Percentiles rank a stretch among this genome's conserved stretches.
phyloP scores from a whole-genome alignment of 345 rosid species.

The Gossypium australe region DNA sequence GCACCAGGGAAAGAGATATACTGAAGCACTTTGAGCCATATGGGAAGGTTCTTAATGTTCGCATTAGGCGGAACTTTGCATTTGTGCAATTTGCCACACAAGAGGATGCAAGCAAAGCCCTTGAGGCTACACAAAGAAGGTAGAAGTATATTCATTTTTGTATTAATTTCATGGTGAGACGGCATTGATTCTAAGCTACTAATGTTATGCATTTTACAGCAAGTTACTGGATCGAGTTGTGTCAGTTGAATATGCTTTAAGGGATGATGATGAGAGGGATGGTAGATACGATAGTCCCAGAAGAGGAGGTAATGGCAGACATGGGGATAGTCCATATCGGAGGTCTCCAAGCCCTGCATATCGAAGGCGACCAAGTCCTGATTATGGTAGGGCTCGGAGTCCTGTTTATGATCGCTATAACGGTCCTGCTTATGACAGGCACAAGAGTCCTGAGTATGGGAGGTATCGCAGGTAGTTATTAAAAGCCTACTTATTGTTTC shows the following conservation, averaged over 20 bases:
- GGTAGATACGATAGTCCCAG: conserved; percentile 59
- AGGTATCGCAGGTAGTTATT: conserved; percentile 61
- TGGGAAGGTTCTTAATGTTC: conserved; percentile 66
- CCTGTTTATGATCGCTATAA: conserved; percentile 66
- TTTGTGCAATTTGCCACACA: conserved; percentile 79
- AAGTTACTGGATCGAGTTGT: conserved; percentile 68
- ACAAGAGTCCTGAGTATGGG: conserved; percentile 40
- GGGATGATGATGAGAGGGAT: conserved; percentile 38
- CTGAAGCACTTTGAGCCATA: conserved; percentile 74
- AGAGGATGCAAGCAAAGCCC: conserved; percentile 84
- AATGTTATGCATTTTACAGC: conserved; percentile 34
- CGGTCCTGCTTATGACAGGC: conserved; percentile 53
- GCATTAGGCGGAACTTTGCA: conserved; percentile 78
- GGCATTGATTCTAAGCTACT: background rate
- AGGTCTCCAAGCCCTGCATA: conserved; percentile 71
- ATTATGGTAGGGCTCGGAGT: conserved; percentile 67
- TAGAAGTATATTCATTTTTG: background rate
- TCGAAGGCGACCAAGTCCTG: conserved; percentile 69
- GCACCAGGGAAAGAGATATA: conserved; percentile 67
- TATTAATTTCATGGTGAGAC: background rate
- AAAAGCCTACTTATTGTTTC: background rate
- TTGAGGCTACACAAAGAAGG: conserved; percentile 75
- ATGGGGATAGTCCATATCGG: conserved; percentile 38
- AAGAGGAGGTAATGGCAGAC: conserved; percentile 43
- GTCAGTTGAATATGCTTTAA: conserved; percentile 74